Evolutionary conservation across 2,329 filamentous ascomycete species (phyloP), one percentile per base, ranked within the genome.

Genomic region (Arthrobotrys megalospora): DNA sequence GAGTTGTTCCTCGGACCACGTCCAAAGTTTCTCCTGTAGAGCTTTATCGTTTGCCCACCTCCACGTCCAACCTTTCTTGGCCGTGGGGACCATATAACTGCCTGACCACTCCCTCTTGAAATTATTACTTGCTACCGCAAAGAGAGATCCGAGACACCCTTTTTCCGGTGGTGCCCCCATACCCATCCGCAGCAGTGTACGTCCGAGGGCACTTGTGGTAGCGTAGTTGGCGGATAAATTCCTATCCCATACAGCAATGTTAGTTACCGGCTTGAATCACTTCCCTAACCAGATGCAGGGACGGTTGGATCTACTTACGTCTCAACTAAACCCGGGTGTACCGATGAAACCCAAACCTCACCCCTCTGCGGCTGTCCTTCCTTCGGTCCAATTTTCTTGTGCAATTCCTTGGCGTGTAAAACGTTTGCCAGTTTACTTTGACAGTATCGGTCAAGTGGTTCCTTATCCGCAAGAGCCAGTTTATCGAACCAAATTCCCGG

Each of bases 381-480:
- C 11, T 81, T 83, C 14, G 80, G 82, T 0, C 85, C 84, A 76
- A 85, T 84, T 19, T 24, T 72, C 66, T 81, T 82, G 66, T 85
- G 79, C 55, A 86, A 75, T 6, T 82, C 83, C 76, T 82, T 84
- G n/a, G 83, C 80, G 80, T 86, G 85, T 48, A 87, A 82, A 21
- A 87, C 82, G 68, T 87, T 87, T 66, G 84, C 85, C 6, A 86
- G 84, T 81, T 87, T 87, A 80, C 82, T 84, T 81, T 86, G 85
- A n/a, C 85, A 85, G 81, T 87, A 87, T 14, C 85, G 83, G 69
- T 83, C 82, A 84, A 81, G 84, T 66, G 78, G 68, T 19, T 71
- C 62, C 8, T 43, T 10, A 14, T 68, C 43, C 8, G 60, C 32
- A 12, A 86, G 86, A 16, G 84, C 85, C 38, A 82, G 83, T 78